phyloP scores from a whole-genome alignment of 2,329 filamentous ascomycete species.

The Cladosporium colombiae region DNA sequence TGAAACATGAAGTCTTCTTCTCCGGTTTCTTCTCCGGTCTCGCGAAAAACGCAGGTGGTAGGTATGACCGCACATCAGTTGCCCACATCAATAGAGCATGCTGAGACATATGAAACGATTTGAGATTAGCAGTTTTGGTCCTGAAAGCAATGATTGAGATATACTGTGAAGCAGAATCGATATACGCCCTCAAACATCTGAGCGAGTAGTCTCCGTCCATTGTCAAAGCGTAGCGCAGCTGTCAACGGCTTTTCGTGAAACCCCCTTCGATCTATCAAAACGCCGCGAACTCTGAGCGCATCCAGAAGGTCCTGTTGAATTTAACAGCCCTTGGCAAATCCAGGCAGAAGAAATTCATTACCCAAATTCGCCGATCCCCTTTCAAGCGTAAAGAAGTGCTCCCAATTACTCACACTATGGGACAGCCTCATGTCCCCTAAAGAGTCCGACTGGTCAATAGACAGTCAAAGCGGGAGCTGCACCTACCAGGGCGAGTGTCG shows the following conservation, averaged over 20 bases:
- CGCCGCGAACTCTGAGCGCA: not conserved
- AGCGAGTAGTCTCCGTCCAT: not conserved
- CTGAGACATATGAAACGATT: too few species aligned
- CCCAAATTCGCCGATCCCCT: too few species aligned
- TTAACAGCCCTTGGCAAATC: not conserved
- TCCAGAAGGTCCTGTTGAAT: not conserved
- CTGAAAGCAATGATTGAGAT: too few species aligned
- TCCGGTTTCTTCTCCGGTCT: not conserved
- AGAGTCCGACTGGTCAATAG: not conserved
- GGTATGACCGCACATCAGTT: not conserved
- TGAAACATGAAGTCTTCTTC: not conserved
- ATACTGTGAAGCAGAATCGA: not conserved
- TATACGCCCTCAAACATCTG: not conserved
- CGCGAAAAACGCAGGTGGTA: not conserved
- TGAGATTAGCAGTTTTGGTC: too few species aligned
- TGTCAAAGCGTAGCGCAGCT: not conserved
- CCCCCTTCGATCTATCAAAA: not conserved
- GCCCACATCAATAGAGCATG: not conserved
- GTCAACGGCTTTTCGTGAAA: not conserved
- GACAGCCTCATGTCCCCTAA: not conserved
- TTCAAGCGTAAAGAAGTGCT: too few species aligned
- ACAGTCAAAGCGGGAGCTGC: not conserved
- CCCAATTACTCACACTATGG: too few species aligned
- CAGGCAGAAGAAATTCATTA: too few species aligned
- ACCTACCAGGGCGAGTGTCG: not conserved